Evolutionary conservation across 208 protist species (phyloP), one percentile per base, ranked within the genome.

Genomic region (Acanthamoeba royreba): DNA sequence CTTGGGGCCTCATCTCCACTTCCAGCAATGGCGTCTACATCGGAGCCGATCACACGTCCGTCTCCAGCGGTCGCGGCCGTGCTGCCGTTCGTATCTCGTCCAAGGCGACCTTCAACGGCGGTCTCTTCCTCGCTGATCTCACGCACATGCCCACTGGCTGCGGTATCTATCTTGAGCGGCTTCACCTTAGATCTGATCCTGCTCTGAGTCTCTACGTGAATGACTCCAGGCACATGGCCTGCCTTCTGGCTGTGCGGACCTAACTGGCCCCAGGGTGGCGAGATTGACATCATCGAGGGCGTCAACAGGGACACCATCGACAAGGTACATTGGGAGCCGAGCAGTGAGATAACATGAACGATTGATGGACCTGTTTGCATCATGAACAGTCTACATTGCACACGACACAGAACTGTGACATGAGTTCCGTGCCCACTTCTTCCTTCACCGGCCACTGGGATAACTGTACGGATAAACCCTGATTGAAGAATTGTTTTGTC

Each of bases 381-480:
- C n/a, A n/a, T 43, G 9, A 7, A 38, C 66, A 77, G 66, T 77
- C 66, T 3, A 77, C 66, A 11, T 38, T 77, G 9, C 66, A 77
- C 66, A 77, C 66, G 9, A 43, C 33, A 4, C 66, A 77, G 33
- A 28, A 28, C 66, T 77, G 66, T 19, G 66, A 77, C 35, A 77
- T 77, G 66, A 77, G 66, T 22, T 77, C 66, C 66, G 66, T 77
- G 66, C 66, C 66, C 35, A 77, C 66, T 9, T 77, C 66, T 1
- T 77, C 66, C 66, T 77, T 77, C 66, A 77, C 66, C 66, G 66
- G 66, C 66, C 66, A 77, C 66, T 77, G 66, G 66, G 66, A 77
- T 38, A 77, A 77, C 66, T 77, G 66, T 45, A 77, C 35, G n/a
- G n/a, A n/a, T n/a, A n/a, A n/a, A n/a, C n/a, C n/a, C n/a, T n/a